Conservation (phyloP, 148 eudicot genomes). For the Vaccinium macrocarpon region DNA sequence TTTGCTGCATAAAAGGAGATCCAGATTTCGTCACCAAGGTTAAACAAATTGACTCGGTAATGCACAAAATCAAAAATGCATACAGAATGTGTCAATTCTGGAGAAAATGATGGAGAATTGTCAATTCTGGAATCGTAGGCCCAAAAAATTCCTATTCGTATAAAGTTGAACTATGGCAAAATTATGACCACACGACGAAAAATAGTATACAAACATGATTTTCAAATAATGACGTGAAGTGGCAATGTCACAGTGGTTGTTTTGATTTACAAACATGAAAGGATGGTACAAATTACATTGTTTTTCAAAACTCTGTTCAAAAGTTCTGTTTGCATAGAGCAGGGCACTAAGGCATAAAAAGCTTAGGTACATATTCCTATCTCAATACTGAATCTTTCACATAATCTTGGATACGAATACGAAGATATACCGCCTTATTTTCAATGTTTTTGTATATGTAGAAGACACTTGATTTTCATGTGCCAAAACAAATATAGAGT, state of each 20-base stretch:
- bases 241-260: background rate
- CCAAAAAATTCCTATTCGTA: background rate
- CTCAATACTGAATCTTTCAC: too few relatives aligned
- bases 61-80: background rate
- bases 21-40: background rate
- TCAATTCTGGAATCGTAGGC: background rate
- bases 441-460: too few relatives aligned
- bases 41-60: background rate
- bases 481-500: too few relatives aligned
- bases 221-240: background rate
- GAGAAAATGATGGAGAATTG: background rate
- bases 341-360: too few relatives aligned
- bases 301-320: background rate
- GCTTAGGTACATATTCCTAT: too few relatives aligned
- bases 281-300: background rate
- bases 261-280: background rate
- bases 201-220: too few relatives aligned
- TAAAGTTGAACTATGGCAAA: too few relatives aligned
- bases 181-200: too few relatives aligned
- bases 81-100: background rate
- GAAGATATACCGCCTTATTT: too few relatives aligned
- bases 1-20: conserved; percentile 5
- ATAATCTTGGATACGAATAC: too few relatives aligned
- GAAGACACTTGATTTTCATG: too few relatives aligned
- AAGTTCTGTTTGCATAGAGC: too few relatives aligned